A percentile compares a stretch with the other conserved stretches of the same genome.
Evolutionary conservation across 2,329 filamentous ascomycete genomes (phyloP).

Genomic region (Ustulina deusta): DNA sequence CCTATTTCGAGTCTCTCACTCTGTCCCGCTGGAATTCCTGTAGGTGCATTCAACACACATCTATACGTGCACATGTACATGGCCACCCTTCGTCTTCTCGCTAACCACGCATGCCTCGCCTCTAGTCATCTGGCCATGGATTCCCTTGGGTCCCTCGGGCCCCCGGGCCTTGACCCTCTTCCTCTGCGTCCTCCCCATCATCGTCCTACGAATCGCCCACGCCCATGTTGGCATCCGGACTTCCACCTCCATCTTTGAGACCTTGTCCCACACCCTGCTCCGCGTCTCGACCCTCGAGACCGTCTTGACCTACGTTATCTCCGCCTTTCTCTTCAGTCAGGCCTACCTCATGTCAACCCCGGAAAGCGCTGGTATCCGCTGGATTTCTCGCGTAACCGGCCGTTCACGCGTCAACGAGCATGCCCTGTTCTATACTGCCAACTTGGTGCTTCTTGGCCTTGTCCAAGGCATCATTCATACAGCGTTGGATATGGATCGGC

Average conservation of each 20-base stretch:
- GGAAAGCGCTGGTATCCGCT: constrained; percentile 71
- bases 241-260: constrained; percentile 74
- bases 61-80: not conserved
- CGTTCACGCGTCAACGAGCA: constrained; percentile 85
- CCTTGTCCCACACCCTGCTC: constrained; percentile 68
- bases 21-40: constrained; percentile 77
- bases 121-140: constrained; percentile 85
- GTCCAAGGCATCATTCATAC: constrained; percentile 79
- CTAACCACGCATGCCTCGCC: constrained; percentile 30
- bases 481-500: constrained; percentile 77
- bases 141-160: constrained; percentile 81
- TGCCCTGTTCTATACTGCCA: constrained; percentile 81
- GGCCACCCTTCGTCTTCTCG: not conserved
- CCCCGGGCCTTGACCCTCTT: constrained; percentile 82
- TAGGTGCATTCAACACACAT: constrained; percentile 57
- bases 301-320: constrained; percentile 79
- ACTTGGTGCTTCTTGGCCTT: constrained; percentile 75
- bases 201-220: constrained; percentile 87
- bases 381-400: constrained; percentile 77
- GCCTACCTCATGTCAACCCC: constrained; percentile 81
- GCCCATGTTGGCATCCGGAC: constrained; percentile 81
- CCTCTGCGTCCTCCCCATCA: constrained; percentile 78
- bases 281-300: constrained; percentile 75
- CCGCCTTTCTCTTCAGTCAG: constrained; percentile 82
- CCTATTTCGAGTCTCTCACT: constrained; percentile 78